Evolutionary conservation across 2,329 filamentous ascomycete genomes (phyloP), one percentile per base, ranked within the genome.

Genomic region (Penicillium sp.): DNA sequence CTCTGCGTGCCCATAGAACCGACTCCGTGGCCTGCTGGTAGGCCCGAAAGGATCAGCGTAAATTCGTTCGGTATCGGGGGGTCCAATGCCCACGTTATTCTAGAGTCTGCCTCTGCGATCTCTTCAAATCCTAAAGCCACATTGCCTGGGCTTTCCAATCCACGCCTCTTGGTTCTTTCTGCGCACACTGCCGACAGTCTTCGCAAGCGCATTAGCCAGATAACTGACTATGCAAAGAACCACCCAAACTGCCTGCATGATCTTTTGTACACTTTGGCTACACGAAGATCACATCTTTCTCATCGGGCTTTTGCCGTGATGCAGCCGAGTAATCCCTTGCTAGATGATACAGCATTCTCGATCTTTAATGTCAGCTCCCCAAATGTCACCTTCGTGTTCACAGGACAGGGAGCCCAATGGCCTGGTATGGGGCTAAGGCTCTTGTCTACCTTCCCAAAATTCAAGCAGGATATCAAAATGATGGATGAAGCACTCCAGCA

Each of bases 331-430:
- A 49, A 28, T 36, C 33, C 22, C 0, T 4, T 16, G 4, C 1
- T 42, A 48, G 44, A 40, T 12, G 31, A 57, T 36, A 16, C 28
- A 10, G 22, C 47, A 10, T 42, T 38, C 19, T 46, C 47, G 11
- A 44, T 14, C 10, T 59, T 35, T 10, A 37, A 22, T 14, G 26
- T 49, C 16, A 46, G 36, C 5, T n/a, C 33, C 7, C 45, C 61
- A 22, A 19, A 43, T 9, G n/a, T 62, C 12, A 53, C 47, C 2
- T 69, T 71, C 33, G 60, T 71, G 3, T 75, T 73, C 50, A 75
- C 67, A 14, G 73, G 73, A 4, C 73, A 75, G 47, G 73, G 73
- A 1, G 68, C 73, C 3, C 72, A 75, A 37, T 75, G 69, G 66
- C 37, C 61, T 1, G 58, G 45, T 0, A 75, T 75, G 73, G 73